Conservation (phyloP, 345 rosid genomes). For the Aegle marmelos region DNA sequence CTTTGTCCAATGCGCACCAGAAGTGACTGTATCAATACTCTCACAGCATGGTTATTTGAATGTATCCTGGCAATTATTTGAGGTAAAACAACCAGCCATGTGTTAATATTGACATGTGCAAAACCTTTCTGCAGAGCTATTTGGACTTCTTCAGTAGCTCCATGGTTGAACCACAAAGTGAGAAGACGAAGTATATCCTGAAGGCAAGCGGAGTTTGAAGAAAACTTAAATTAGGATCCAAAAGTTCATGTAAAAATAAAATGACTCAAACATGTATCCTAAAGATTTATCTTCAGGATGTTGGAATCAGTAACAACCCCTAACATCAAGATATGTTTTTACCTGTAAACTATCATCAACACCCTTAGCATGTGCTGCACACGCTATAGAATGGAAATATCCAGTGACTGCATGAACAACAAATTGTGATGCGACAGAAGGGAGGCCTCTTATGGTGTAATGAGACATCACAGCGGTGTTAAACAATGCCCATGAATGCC, state of each 20-base stretch:
- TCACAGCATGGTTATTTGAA: constrained; percentile 89
- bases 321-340: constrained; percentile 12
- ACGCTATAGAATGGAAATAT: constrained; percentile 94
- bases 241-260: background rate
- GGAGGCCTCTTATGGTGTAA: constrained; percentile 64
- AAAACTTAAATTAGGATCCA: background rate
- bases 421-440: constrained; percentile 58
- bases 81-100: constrained; percentile 97
- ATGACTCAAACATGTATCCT: background rate
- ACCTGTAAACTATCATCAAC: constrained; percentile 99
- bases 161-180: constrained; percentile 98
- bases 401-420: constrained; percentile 97
- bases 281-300: background rate
- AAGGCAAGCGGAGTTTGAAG: constrained; percentile 18
- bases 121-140: constrained; percentile 82
- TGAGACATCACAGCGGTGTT: constrained; percentile 98
- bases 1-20: constrained; percentile 89
- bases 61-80: constrained; percentile 99
- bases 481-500: constrained; percentile 98
- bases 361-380: constrained; percentile 93
- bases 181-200: constrained; percentile 99
- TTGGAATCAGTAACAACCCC: constrained; percentile 6
- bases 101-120: constrained; percentile 82
- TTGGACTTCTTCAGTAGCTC: constrained; percentile 90
- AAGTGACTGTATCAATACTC: constrained; percentile 92